A percentile compares a stretch with the other conserved stretches of the same genome.
phyloP scores from a whole-genome alignment of 1,284 basidiomycete genomes.

The Rhizoctonia solani region DNA sequence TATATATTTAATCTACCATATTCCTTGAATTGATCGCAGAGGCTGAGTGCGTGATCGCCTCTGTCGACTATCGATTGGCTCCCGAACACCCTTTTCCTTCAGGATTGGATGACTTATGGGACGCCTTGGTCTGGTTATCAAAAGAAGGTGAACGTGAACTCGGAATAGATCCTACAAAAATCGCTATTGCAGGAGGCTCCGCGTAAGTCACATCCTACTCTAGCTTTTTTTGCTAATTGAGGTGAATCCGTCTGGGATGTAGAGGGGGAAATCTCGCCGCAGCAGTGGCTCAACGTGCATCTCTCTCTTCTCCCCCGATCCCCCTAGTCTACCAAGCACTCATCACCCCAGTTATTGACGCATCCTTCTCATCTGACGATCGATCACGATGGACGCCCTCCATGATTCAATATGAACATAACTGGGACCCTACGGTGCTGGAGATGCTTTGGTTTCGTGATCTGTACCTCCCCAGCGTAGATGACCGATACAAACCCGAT shows the following conservation, averaged over 20 bases:
- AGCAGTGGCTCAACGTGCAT: constrained; percentile 66
- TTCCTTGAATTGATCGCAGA: constrained; percentile 43
- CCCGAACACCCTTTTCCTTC: constrained; percentile 76
- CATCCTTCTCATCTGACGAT: constrained; percentile 52
- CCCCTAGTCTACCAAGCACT: constrained; percentile 66
- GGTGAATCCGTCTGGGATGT: constrained; percentile 1
- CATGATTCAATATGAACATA: constrained; percentile 63
- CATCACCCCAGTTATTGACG: constrained; percentile 72
- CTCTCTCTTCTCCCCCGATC: constrained; percentile 54
- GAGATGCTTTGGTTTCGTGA: constrained; percentile 74
- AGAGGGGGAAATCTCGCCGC: constrained; percentile 73
- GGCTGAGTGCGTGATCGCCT: constrained; percentile 55
- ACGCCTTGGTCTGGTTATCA: constrained; percentile 66
- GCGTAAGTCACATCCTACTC: constrained; percentile 50
- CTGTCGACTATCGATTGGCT: constrained; percentile 73
- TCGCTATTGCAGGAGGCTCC: constrained; percentile 68
- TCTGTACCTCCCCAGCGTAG: constrained; percentile 66
- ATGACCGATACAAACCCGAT: constrained; percentile 65
- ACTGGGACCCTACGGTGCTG: constrained; percentile 61
- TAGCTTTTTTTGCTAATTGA: background rate
- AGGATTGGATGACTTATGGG: constrained; percentile 71
- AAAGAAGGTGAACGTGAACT: constrained; percentile 50
- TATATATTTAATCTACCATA: constrained; percentile 42
- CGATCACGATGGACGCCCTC: constrained; percentile 43
- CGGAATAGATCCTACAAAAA: constrained; percentile 49